These are phyloP conservation scores for Saturnispora galanensis DNA, from an alignment of 805 yeast species.

Conservation along the genomic window DNA sequence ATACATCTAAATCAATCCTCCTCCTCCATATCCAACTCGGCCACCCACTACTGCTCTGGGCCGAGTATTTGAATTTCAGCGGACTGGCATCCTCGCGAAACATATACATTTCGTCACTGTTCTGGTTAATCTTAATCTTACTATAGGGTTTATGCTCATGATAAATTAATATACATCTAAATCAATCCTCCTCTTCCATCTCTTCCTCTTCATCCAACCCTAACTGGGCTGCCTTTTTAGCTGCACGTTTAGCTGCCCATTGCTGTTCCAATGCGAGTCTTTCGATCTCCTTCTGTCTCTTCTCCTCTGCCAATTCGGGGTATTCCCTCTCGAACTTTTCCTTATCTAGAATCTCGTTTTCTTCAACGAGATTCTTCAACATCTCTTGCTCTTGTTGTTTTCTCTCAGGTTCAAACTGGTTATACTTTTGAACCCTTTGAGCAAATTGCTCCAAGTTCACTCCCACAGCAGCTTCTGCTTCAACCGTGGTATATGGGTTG, in stretches of 20 bases:
- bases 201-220: slow-evolving; percentile 1
- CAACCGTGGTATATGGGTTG: slow-evolving; percentile 80
- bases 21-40: neutral
- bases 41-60: no score
- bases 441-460: slow-evolving; percentile 58
- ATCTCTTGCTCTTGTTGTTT: slow-evolving; percentile 32
- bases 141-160: neutral
- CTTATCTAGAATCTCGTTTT: slow-evolving; percentile 26
- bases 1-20: neutral
- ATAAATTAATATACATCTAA: neutral
- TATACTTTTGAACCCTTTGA: slow-evolving; percentile 50
- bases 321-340: slow-evolving; percentile 20
- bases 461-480: slow-evolving; percentile 89
- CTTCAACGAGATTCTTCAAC: slow-evolving; percentile 20
- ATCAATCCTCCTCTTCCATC: neutral
- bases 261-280: slow-evolving; percentile 5
- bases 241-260: slow-evolving; percentile 2
- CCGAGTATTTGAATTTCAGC: no score
- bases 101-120: no score
- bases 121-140: no score
- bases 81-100: no score
- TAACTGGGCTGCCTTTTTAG: neutral
- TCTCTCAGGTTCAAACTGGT: slow-evolving; percentile 38
- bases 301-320: slow-evolving; percentile 17
- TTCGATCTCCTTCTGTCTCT: slow-evolving; percentile 4